These are phyloP conservation scores for Candida pseudofarinosa DNA, from an alignment of 805 yeast species.

Conservation along the genomic window DNA sequence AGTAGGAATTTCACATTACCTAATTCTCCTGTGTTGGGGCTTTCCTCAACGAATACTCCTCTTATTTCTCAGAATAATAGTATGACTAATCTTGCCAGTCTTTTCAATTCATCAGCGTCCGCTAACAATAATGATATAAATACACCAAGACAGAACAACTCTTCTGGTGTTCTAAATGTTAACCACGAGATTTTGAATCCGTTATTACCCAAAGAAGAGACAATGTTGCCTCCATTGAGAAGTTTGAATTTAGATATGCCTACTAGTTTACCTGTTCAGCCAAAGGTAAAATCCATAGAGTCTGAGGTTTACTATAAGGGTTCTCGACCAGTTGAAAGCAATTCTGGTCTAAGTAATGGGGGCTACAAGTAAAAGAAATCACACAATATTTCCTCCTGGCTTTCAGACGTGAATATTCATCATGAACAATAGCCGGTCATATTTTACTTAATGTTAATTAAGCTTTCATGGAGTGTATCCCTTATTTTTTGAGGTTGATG, in stretches of 20 bases:
- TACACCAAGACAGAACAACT: conserved; percentile 6
- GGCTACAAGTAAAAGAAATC: too few species aligned
- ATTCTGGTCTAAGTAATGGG: conserved; percentile 18
- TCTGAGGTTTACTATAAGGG: conserved; percentile 5
- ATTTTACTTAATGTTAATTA: too few species aligned
- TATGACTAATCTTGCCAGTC: conserved; percentile 33
- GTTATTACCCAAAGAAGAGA: conserved; percentile 19
- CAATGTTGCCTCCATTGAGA: conserved; percentile 44
- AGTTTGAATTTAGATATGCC: conserved; percentile 51
- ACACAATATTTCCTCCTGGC: too few species aligned
- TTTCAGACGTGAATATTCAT: too few species aligned
- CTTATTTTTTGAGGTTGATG: too few species aligned
- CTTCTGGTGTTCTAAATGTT: conserved; percentile 5
- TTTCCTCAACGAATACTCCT: conserved; percentile 37
- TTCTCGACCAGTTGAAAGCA: conserved; percentile 11
- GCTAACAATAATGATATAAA: conserved; percentile 4
- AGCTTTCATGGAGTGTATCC: too few species aligned
- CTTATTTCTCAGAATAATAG: conserved; percentile 39
- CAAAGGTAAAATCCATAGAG: conserved; percentile 6
- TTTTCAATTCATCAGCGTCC: conserved; percentile 22
- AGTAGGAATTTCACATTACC: conserved; percentile 36
- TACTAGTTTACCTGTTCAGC: conserved; percentile 31
- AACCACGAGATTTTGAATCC: conserved; percentile 5
- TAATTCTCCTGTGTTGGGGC: conserved; percentile 40
- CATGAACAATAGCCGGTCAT: too few species aligned